These are phyloP conservation scores for Oropetium thomaeum DNA, from an alignment of 176 grass and related monocot genomes.

Conservation along the genomic window DNA sequence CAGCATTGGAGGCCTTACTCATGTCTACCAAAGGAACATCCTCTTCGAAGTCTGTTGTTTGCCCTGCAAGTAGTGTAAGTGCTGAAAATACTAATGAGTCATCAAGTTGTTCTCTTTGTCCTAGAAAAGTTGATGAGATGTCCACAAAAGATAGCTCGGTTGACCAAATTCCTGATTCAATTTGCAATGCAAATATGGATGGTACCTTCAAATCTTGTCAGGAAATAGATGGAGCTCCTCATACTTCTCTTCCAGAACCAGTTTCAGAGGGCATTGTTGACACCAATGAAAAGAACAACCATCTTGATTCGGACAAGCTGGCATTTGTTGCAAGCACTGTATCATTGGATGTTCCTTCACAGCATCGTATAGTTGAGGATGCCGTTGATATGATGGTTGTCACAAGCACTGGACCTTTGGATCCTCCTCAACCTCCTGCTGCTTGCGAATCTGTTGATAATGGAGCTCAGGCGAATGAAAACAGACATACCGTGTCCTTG, in stretches of 20 bases:
- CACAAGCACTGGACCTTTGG: constrained; percentile 17
- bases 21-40: constrained; percentile 36
- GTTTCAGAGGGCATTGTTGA: constrained; percentile 29
- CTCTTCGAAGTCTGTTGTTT: constrained; percentile 28
- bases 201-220: constrained; percentile 16
- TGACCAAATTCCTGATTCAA: not conserved
- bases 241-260: constrained; percentile 23
- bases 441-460: constrained; percentile 10
- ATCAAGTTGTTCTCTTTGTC: constrained; percentile 7
- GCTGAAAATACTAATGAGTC: constrained; percentile 21
- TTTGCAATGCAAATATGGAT: constrained; percentile 20
- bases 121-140: constrained; percentile 24
- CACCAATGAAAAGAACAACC: constrained; percentile 15
- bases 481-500: constrained; percentile 23
- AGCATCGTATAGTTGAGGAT: constrained; percentile 1
- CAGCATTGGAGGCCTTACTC: constrained; percentile 70
- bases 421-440: constrained; percentile 21
- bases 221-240: constrained; percentile 22
- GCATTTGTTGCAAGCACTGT: constrained; percentile 15
- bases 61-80: constrained; percentile 16
- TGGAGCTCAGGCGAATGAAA: constrained; percentile 24
- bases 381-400: constrained; percentile 24
- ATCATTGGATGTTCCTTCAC: constrained; percentile 23
- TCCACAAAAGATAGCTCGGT: constrained; percentile 18
- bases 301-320: not conserved